Percentiles rank a stretch among this genome's conserved stretches.
Evolutionary conservation across 257 asterid genomes (phyloP).

Genomic region (Solanum microdontum): DNA sequence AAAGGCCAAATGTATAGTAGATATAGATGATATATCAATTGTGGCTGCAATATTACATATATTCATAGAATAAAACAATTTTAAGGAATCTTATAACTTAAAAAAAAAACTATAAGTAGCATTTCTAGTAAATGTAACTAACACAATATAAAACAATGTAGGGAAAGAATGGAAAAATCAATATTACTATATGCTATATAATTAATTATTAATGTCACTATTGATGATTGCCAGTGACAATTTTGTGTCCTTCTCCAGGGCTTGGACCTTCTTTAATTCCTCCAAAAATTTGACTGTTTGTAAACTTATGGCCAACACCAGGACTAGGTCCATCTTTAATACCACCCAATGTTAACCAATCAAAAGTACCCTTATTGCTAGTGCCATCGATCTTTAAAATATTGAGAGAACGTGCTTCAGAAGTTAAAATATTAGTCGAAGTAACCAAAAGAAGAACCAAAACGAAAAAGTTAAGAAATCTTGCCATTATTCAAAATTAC

Average conservation of each 20-base stretch:
- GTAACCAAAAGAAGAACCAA: constrained; percentile 5
- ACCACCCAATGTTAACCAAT: background rate
- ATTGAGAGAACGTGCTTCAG: constrained; percentile 29
- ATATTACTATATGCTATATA: background rate
- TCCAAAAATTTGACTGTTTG: background rate
- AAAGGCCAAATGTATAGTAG: no score
- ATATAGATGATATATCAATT: no score
- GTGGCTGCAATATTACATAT: no score
- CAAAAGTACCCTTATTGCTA: background rate
- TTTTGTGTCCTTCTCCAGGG: constrained; percentile 9
- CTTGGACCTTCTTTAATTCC: constrained; percentile 9
- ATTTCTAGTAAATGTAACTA: background rate
- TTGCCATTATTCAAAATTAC: background rate
- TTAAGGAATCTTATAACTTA: no score
- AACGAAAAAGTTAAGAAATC: background rate
- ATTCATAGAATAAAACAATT: no score
- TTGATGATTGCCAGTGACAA: background rate
- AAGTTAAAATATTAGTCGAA: background rate
- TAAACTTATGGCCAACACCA: constrained; percentile 1
- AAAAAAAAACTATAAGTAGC: background rate
- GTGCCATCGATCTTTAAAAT: background rate
- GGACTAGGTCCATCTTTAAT: constrained; percentile 6
- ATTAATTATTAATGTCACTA: background rate
- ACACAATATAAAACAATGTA: background rate
- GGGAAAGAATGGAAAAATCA: background rate